Evolutionary conservation across 495 filamentous ascomycete genomes (phyloP), one percentile per base, ranked within the genome.

Genomic region (Aspergillus asperescens): DNA sequence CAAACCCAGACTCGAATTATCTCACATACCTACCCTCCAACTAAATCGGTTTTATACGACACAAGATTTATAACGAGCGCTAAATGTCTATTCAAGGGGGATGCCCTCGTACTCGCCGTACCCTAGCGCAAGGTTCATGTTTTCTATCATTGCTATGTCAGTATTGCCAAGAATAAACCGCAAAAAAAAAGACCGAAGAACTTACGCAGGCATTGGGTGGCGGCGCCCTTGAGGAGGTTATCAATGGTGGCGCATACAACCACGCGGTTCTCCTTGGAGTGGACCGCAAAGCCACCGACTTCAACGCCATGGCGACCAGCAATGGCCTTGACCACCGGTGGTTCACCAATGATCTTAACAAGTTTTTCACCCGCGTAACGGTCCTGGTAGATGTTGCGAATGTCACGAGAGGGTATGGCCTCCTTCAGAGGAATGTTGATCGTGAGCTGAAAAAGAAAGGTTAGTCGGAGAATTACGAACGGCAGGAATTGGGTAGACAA

Each of bases 161-260:
- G 55, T 22, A 25, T 20, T 18, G 9, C 47, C 60, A 49, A 9
- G 9, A n/a, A 12, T 43, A 19, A 42, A 9, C 42, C 13, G 15
- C 13, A 4, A 18, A 15, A 1, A 25, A 24, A 12, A 25, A 7
- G 15, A 29, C 7, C n/a, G 1, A 27, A n/a, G 27, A 20, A 82
- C 86, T 79, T 78, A 90, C 87, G 90, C 64, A 96, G 70, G 72
- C 90, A 95, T 73, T 97, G 93, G 42, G 93, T 98, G 6, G 90
- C 90, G 32, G 93, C 93, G 32, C 93, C 93, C 81, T 98, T 98
- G 48, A 95, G 77, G 54, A 97, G 74, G 72, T 98, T 97, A 68
- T 98, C 93, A 59, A 98, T 97, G n/a, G 92, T 96, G 18, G 87
- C 91, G 65, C 90, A 95, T 44, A 98, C 82, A 44, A 98, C 93